Base-by-base conservation (phyloP, 345 rosid species). In the Lepidium africanum region DNA sequence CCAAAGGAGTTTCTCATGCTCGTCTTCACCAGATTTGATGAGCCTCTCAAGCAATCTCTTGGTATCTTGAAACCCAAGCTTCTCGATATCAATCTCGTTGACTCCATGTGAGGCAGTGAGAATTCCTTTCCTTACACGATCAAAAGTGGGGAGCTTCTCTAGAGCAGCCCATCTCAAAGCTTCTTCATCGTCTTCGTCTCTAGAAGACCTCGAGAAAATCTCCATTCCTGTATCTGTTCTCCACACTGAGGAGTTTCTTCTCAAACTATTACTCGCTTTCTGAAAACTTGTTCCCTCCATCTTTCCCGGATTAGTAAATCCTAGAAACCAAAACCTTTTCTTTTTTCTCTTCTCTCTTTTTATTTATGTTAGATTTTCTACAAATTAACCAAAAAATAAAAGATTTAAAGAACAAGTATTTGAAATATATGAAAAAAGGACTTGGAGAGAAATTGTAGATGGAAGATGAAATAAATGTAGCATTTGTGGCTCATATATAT, bases 81-180 rank as follows among this genome's bases (percentile, higher is more conserved):
- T 79, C n/a, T 77, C 36, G 16, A 92, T 78, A 61, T 87, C 91
- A 49, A 92, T 69, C 82, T 89, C 90, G 19, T 83, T 75, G 5
- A 81, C 16, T 0, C 83, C 85, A 40, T 81, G 67, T 9, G 78
- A 74, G 42, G 76, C 80, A 69, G 82, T 72, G 9, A 92, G 81
- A 21, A 92, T 75, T 15, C 96, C 96, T 82, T 92, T 86, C 70
- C 78, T 79, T 0, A 87, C 52, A 54, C 92, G 87, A 59, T 82
- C 69, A 69, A 71, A 82, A 3, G 98, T 86, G 0, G 98, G 98
- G n/a, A 92, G 84, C 76, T 81, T 92, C 79, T 92, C 91, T 3
- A 92, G 9, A 42, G 98, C 98, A 42, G 98, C 98, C 98, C 96
- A 92, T 74, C 45, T 87, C 59, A 89, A 78, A 46, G 89, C 98